Base-by-base conservation (phyloP, 352 stramenopile species). In the Globisporangium yorkense region DNA sequence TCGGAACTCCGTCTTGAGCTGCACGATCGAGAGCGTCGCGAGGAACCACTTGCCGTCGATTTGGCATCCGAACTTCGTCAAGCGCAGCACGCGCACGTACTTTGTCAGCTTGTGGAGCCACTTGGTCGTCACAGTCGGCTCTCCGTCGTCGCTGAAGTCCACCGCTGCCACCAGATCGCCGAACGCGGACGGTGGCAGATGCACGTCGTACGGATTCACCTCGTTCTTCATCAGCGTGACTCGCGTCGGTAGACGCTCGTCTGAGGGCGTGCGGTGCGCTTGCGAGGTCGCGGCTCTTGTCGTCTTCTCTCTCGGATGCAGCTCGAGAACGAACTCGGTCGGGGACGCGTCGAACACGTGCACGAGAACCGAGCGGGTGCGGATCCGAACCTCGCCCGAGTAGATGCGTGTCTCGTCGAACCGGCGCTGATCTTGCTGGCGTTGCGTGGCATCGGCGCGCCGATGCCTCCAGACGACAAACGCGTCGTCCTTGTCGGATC, bases 1-100 rank as follows among this genome's bases (percentile, higher is more conserved):
- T 5, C 75, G 71, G 53, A 80, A 88, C 50, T 86, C 71, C 1
- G 69, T 78, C 54, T 86, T 88, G 31, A 83, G 70, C 56, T 88
- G 78, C 12, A 88, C 78, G 29, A 84, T 29, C 5, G 65, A 75
- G 3, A 76, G n/a, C 0, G 65, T 62, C 10, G 74, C 57, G 13
- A 88, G 70, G 48, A 63, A 71, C 31, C 76, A 84, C 12, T 62
- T 20, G 13, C 65, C 31, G 29, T 60, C 63, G 27, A 83, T 56
- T 54, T 74, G 76, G 41, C 61, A 69, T 3, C 71, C 75, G 24
- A 81, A 80, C 33, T 62, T 72, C 16, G 67, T 55, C 18, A 88
- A 62, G 2, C 68, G 74, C 18, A 83, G 41, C 3, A 77, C 72
- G 8, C 75, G 75, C 2, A 88, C 59, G 33, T 84, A 86, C 13